A percentile compares a stretch with the other conserved stretches of the same genome.
Conservation (phyloP, 345 rosid species). For the Syzygium aqueum region DNA sequence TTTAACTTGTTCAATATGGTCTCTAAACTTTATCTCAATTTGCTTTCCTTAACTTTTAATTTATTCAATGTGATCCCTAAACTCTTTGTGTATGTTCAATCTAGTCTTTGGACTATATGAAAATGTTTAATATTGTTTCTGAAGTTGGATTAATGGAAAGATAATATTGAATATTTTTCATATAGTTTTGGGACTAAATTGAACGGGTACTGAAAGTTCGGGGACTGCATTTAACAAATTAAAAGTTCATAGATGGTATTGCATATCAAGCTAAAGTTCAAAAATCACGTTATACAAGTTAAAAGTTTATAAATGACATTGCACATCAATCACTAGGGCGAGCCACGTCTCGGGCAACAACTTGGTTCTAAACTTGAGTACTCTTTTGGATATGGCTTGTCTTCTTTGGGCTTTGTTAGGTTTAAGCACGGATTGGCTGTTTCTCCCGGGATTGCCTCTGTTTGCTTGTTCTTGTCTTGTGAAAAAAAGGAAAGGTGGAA, state of each 20-base stretch:
- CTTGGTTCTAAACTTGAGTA: background rate
- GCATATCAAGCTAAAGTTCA: accelerated
- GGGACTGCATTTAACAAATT: accelerated
- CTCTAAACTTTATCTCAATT: background rate
- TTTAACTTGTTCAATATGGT: background rate
- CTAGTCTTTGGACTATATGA: background rate
- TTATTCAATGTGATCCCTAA: no score
- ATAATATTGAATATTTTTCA: accelerated
- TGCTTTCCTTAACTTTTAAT: accelerated
- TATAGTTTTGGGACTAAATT: background rate
- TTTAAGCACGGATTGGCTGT: background rate
- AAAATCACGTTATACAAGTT: accelerated
- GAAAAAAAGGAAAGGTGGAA: background rate
- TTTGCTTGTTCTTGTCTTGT: background rate
- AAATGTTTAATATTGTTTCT: accelerated
- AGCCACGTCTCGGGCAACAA: background rate
- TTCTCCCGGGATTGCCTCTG: background rate
- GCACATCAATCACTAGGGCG: background rate
- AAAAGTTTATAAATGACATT: background rate
- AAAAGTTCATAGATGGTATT: background rate
- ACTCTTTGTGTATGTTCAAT: background rate
- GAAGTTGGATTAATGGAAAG: background rate
- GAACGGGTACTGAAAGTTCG: background rate
- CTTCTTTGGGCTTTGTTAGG: background rate
- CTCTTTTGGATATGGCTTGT: background rate